phyloP scores from a whole-genome alignment of 345 rosid species.

The Corchorus olitorius region DNA sequence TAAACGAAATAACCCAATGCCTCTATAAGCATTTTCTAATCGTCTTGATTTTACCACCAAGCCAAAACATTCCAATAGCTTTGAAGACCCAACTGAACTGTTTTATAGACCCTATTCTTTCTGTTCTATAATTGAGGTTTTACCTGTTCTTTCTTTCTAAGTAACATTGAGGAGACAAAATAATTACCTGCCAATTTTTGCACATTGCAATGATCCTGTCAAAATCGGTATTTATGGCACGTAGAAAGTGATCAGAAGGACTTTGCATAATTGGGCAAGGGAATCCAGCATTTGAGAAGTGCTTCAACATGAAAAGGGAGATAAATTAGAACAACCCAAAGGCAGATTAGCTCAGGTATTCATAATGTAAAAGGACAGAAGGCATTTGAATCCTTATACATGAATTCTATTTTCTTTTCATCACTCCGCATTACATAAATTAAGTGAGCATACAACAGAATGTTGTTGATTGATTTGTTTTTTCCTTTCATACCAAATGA shows the following conservation, averaged over 20 bases:
- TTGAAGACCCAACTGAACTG: neutral
- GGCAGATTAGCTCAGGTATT: neutral
- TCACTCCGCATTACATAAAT: neutral
- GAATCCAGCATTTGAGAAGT: constrained; percentile 99
- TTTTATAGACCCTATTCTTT: neutral
- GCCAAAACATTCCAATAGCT: neutral
- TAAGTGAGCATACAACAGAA: constrained; percentile 14
- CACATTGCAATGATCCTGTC: constrained; percentile 99
- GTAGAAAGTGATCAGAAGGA: constrained; percentile 97
- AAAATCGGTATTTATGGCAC: constrained; percentile 97
- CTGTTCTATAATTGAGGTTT: neutral
- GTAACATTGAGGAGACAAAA: neutral
- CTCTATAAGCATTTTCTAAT: neutral
- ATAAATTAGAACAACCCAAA: constrained; percentile 27
- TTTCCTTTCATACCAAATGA: no score
- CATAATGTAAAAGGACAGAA: constrained; percentile 1
- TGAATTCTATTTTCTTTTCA: neutral
- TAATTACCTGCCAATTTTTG: constrained; percentile 93
- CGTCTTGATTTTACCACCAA: neutral
- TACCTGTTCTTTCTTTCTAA: neutral
- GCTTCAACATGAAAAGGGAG: constrained; percentile 54
- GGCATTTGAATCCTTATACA: constrained; percentile 6
- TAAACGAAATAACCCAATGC: neutral
- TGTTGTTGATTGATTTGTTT: neutral
- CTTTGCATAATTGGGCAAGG: constrained; percentile 99